Conservation (phyloP, 805 yeast genomes). For the Metschnikowia orientalis region DNA sequence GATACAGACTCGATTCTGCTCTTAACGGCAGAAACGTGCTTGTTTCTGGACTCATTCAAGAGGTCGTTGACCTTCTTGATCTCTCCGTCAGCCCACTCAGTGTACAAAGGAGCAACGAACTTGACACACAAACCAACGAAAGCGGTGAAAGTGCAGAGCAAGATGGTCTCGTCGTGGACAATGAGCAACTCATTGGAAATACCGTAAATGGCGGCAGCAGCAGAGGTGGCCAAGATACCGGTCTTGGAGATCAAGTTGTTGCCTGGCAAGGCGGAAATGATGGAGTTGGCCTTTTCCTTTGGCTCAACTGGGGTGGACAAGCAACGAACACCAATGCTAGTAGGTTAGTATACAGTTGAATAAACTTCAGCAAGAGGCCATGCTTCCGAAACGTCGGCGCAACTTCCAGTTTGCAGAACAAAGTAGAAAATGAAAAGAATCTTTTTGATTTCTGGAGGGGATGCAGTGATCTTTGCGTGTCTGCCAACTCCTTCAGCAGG, state of each 20-base stretch:
- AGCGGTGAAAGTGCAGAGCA: constrained; percentile 75
- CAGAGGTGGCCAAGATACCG: constrained; percentile 88
- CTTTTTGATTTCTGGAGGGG: too few relatives aligned
- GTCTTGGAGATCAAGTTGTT: constrained; percentile 83
- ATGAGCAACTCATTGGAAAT: constrained; percentile 90
- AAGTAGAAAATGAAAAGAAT: too few relatives aligned
- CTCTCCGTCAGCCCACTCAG: constrained; percentile 88
- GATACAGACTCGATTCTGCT: constrained; percentile 85
- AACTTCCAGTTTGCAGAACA: too few relatives aligned
- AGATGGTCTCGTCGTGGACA: constrained; percentile 88
- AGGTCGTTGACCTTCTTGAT: constrained; percentile 74
- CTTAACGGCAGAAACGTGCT: constrained; percentile 90
- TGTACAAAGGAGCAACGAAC: constrained; percentile 90
- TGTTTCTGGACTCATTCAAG: constrained; percentile 81
- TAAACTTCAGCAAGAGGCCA: too few relatives aligned
- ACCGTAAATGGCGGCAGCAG: constrained; percentile 93
- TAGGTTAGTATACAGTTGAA: constrained; percentile 31
- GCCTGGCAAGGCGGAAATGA: constrained; percentile 93
- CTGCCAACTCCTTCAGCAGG: too few relatives aligned
- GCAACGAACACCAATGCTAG: constrained; percentile 58
- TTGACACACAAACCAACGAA: constrained; percentile 75
- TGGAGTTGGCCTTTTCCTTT: constrained; percentile 82
- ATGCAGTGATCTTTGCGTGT: too few relatives aligned
- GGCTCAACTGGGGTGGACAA: constrained; percentile 75
- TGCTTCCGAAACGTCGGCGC: too few relatives aligned